Evolutionary conservation across 495 filamentous ascomycete genomes (phyloP).

Genomic region (Lasiosphaeria miniovina): DNA sequence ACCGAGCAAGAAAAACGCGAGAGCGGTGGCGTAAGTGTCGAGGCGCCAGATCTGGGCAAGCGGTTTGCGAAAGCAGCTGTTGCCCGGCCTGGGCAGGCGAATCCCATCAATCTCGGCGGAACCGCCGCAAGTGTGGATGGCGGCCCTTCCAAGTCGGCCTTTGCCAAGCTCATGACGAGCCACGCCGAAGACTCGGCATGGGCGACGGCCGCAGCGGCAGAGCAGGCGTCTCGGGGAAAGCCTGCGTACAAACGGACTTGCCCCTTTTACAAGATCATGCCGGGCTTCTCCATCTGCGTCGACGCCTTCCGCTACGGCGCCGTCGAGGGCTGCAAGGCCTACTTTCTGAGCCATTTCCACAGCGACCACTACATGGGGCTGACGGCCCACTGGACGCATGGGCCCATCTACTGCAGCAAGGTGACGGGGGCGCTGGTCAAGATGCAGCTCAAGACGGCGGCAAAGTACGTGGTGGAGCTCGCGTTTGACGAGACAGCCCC

Average conservation of each 20-base stretch:
- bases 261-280: conserved; percentile 97
- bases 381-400: conserved; percentile 83
- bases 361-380: conserved; percentile 96
- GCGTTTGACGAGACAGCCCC: conserved; percentile 81
- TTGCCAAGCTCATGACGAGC: conserved; percentile 85
- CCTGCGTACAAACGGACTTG: conserved; percentile 86
- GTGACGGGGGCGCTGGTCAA: conserved; percentile 88
- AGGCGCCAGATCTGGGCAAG: conserved; percentile 43
- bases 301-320: conserved; percentile 96
- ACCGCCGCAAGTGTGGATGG: conserved; percentile 9
- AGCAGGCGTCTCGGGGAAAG: conserved; percentile 77
- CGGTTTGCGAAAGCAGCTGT: conserved; percentile 65
- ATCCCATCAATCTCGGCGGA: conserved; percentile 60
- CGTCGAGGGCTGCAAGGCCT: conserved; percentile 86
- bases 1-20: conserved; percentile 10
- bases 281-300: conserved; percentile 85
- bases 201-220: conserved; percentile 78
- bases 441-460: conserved; percentile 79
- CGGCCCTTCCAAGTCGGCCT: conserved; percentile 59
- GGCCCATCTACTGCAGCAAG: conserved; percentile 93
- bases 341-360: conserved; percentile 97
- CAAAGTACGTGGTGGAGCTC: conserved; percentile 78
- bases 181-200: conserved; percentile 90
- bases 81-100: conserved; percentile 70
- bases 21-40: conserved; percentile 9